Conservation (phyloP, 306 rosid species). For the Cicer pinnatifidum region DNA sequence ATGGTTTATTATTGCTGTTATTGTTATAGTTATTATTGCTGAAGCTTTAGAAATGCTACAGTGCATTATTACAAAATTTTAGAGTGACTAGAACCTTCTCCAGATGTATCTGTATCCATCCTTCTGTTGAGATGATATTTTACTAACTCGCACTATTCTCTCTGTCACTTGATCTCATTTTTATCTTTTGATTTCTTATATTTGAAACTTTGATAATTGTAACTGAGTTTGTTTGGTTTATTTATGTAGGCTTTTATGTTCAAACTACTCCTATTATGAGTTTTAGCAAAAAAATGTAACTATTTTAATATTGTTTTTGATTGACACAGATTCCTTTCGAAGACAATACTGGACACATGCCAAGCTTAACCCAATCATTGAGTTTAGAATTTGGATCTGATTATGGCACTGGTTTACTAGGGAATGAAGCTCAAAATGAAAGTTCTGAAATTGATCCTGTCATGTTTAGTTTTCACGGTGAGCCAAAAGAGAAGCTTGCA, state of each 20-base stretch:
- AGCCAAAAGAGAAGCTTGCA: conserved; percentile 48
- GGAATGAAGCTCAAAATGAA: conserved; percentile 43
- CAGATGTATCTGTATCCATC: background rate
- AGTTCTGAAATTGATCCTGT: conserved; percentile 48
- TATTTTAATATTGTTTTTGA: conserved; percentile 40
- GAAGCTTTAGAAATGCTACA: conserved; percentile 28
- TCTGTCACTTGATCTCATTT: conserved; percentile 19
- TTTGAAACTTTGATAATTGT: conserved; percentile 34
- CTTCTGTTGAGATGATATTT: conserved; percentile 27
- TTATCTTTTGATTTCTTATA: conserved; percentile 39
- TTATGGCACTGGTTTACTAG: conserved; percentile 43
- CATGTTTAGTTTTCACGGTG: conserved; percentile 48
- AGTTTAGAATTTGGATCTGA: conserved; percentile 57
- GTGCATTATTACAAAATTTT: background rate
- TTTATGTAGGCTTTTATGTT: background rate
- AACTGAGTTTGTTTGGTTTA: conserved; percentile 22
- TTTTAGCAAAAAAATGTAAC: conserved; percentile 23
- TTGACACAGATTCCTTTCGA: conserved; percentile 63
- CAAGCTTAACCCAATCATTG: conserved; percentile 54
- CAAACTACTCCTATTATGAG: conserved; percentile 12
- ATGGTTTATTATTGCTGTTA: conserved; percentile 3
- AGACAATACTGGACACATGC: conserved; percentile 55
- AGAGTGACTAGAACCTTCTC: conserved; percentile 28
- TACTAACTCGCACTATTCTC: conserved; percentile 27
- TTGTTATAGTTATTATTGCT: background rate